Conservation (phyloP, 805 yeast species). For the Dipodascus albidus region DNA sequence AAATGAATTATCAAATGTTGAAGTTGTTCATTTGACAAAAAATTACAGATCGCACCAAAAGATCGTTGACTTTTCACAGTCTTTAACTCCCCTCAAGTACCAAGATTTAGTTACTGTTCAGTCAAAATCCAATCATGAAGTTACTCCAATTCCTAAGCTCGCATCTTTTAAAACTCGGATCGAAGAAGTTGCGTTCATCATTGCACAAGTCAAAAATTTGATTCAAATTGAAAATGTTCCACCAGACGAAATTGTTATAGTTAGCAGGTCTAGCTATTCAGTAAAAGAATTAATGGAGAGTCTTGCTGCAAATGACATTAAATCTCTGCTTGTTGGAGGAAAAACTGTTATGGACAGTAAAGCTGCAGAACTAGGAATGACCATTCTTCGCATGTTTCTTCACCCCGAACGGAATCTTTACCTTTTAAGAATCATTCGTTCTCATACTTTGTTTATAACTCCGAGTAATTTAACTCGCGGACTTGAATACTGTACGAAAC, state of each 20-base stretch:
- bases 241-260: neutral
- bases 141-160: neutral
- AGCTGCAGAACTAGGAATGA: neutral
- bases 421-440: neutral
- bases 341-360: neutral
- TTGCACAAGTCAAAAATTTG: neutral
- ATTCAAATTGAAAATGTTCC: neutral
- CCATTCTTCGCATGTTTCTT: neutral
- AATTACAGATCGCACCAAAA: conserved; percentile 74
- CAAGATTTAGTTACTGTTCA: neutral
- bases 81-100: neutral
- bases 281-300: neutral
- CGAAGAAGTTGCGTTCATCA: neutral
- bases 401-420: neutral
- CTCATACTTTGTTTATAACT: neutral
- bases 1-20: conserved; percentile 25
- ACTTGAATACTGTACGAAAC: neutral
- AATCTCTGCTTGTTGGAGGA: neutral
- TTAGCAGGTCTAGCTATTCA: neutral
- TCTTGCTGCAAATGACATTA: neutral
- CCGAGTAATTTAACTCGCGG: neutral
- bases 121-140: neutral
- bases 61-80: conserved; percentile 45
- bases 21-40: conserved; percentile 38
- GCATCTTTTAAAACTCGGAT: neutral